A percentile compares a stretch with the other conserved stretches of the same genome.
Evolutionary conservation across 352 stramenopile species (phyloP).

Genomic region (Saprolegnia parasitica): DNA sequence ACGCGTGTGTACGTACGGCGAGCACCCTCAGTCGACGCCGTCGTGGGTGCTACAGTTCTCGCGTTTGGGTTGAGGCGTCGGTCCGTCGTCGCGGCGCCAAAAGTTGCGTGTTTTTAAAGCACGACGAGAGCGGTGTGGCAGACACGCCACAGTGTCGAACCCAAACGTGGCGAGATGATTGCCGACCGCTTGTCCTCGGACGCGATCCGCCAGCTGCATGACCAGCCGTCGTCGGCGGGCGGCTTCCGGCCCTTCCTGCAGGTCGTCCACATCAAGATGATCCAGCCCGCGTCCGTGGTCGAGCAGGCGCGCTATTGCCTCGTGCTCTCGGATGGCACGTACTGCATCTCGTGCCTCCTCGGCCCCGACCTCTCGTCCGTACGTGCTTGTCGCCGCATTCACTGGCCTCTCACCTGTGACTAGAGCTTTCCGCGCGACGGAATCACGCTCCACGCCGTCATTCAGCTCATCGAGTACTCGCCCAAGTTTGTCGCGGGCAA

Average conservation of each 20-base stretch:
- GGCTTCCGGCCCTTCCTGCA: conserved; percentile 16
- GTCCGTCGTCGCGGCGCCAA: neutral
- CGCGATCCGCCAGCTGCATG: neutral
- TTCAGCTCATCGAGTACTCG: neutral
- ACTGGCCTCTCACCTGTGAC: neutral
- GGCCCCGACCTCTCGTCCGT: neutral
- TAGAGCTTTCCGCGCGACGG: neutral
- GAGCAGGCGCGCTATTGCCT: neutral
- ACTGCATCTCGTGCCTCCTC: conserved; percentile 21
- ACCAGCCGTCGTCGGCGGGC: neutral
- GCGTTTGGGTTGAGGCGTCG: too few species aligned
- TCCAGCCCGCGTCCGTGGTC: neutral
- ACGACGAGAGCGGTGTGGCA: too few species aligned
- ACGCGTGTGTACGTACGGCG: too few species aligned
- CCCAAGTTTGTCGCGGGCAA: conserved; percentile 19
- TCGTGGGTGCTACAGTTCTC: too few species aligned
- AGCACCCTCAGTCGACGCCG: too few species aligned
- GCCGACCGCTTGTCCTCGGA: neutral
- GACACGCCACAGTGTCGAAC: neutral
- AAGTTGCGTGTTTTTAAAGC: conserved; percentile 1
- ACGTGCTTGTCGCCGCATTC: neutral
- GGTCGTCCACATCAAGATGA: conserved; percentile 17
- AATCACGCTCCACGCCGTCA: conserved; percentile 1
- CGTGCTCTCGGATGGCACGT: conserved; percentile 14
- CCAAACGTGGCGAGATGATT: neutral